These are phyloP conservation scores for Cadophora luteo-olivacea DNA, from an alignment of 2,329 filamentous ascomycete genomes.

Conservation along the genomic window DNA sequence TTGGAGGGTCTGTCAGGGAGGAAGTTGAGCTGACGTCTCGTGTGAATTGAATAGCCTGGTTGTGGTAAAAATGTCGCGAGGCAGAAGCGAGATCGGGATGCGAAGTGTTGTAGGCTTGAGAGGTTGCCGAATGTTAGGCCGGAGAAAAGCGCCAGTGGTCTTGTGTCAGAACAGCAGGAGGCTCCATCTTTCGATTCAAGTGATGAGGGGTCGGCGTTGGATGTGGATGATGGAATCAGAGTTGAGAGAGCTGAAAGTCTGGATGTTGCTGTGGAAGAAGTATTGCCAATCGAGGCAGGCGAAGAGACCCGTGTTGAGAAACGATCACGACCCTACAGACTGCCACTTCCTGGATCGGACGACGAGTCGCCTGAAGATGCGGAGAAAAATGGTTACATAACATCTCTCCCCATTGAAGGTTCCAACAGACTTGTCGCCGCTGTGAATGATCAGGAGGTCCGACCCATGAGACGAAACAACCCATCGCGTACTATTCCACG, in stretches of 20 bases:
- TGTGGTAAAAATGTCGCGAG: neutral
- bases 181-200: neutral
- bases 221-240: neutral
- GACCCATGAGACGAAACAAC: neutral
- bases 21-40: neutral
- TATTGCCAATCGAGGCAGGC: neutral
- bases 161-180: neutral
- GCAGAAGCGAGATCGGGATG: neutral
- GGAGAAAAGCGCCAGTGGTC: neutral
- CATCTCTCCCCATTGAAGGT: neutral
- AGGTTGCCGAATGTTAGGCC: neutral
- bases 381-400: neutral
- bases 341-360: neutral
- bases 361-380: neutral
- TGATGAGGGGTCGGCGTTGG: neutral
- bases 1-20: neutral
- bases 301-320: neutral
- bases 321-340: neutral
- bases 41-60: neutral
- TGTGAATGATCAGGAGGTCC: neutral
- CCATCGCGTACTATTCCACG: neutral
- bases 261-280: neutral
- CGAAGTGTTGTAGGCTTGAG: neutral
- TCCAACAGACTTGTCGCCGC: too few species aligned
- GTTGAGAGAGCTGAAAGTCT: neutral